phyloP scores from a whole-genome alignment of 2,329 filamentous ascomycete genomes.

The Sporothrix variecibatus region DNA sequence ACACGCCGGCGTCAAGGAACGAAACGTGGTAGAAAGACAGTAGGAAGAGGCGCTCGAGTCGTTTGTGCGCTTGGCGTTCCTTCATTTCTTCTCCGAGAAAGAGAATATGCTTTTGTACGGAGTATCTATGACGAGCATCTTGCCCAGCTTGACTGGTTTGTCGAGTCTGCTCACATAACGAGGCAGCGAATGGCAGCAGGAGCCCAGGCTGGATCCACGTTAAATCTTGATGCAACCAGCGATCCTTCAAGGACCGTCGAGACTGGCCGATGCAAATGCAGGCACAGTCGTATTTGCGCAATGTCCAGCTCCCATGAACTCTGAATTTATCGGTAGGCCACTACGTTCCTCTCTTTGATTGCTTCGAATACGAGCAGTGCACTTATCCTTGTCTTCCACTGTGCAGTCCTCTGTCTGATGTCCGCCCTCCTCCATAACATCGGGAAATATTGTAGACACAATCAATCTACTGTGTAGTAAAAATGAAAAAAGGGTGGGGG shows the following conservation, averaged over 20 bases:
- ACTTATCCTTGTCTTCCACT: background rate
- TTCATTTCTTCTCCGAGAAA: background rate
- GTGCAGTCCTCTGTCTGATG: background rate
- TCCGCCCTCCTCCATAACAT: background rate
- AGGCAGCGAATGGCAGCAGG: background rate
- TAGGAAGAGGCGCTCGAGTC: background rate
- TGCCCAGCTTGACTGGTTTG: background rate
- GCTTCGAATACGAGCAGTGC: background rate
- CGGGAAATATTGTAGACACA: background rate
- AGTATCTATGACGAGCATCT: background rate
- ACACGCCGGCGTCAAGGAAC: background rate
- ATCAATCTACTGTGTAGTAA: background rate
- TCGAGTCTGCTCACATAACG: background rate
- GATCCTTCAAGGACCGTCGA: background rate
- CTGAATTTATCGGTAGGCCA: background rate
- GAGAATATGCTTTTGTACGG: background rate
- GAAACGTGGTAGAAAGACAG: background rate
- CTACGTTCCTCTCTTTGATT: background rate
- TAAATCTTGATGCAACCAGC: conserved; percentile 1
- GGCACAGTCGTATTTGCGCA: background rate
- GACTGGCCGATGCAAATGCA: background rate
- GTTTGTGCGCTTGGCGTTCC: background rate
- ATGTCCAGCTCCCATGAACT: background rate
- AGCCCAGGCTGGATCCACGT: background rate
- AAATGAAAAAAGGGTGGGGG: background rate